Base-by-base conservation (phyloP, 768 basidiomycete genomes). In the Lactarius evosmus region DNA sequence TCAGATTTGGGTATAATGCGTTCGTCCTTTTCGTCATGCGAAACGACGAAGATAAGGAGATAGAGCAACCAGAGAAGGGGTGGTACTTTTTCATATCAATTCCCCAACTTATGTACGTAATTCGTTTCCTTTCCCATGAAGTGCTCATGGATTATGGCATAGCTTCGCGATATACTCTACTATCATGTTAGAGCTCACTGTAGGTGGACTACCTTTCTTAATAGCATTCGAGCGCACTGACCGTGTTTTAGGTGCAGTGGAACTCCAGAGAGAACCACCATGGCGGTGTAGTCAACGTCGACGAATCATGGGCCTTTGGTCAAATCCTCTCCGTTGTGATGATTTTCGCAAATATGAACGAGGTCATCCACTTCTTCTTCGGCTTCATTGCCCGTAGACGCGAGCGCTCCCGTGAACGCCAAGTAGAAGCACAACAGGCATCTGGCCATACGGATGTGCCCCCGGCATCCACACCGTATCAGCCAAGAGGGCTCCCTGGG, bases 311-410 rank as follows among this genome's bases (percentile, higher is more conserved):
- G 63, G 36, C 22, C 4, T 66, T 67, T 49, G 66, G 66, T 16
- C 66, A 67, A 50, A 30, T 56, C 40, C 58, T 67, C n/a, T 4
- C 66, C 19, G 30, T 59, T 29, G 58, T 67, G 33, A 65, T 65
- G 66, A 60, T 66, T n/a, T 19, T 60, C 8, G 54, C 58, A 33
- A 66, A 34, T 16, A 4, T 56, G 1, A 67, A 65, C 3, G 66
- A 67, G 41, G 2, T 60, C 3, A 7, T 60, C 30, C 44, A 60
- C 56, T 63, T 56, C 65, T 0, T 63, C 33, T 19, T 66, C 12
- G 61, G 51, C 34, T n/a, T 14, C 58, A 1, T 52, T 1, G 25
- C 36, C 32, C 49, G 36, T 9, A 32, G 38, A 27, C 49, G 22
- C 34, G 33, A 17, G 49, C 36, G 6, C 22, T 16, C 36, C 29